Base-by-base conservation (phyloP, 2,329 filamentous ascomycete species). In the Stenocarpella maydis region DNA sequence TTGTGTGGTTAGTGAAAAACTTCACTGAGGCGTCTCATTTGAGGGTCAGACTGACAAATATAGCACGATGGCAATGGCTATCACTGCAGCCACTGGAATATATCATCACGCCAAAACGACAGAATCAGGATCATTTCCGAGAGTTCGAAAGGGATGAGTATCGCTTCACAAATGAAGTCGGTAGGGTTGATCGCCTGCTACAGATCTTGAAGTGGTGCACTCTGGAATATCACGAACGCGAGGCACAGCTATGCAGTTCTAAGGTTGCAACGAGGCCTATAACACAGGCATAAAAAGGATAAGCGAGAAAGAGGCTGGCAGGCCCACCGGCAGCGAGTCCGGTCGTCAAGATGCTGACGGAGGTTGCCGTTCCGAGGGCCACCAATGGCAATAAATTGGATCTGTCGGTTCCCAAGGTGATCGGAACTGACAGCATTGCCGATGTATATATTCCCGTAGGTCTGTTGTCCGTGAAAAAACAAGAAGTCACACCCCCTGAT, bases 211-310 rank as follows among this genome's bases (percentile, higher is more conserved):
- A 37, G 10, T 37, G 5, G 34, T 37, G 34, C 9, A 37, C 34
- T 37, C 6, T 37, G 9, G 34, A 37, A 37, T 12, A 37, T 37
- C 10, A 5, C 34, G 6, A 37, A 12, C n/a, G n/a, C n/a, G n/a
- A n/a, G n/a, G n/a, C n/a, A n/a, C 89, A 5, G 89, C 89, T 70
- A 90, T 82, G 71, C 84, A 85, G 75, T 90, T 91, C n/a, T n/a
- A n/a, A n/a, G n/a, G 83, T 90, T 91, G n/a, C n/a, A 75, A 91
- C 86, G 58, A 89, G 80, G 28, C 80, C 88, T 72, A 91, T 81
- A 65, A 91, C 74, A 73, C 81, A 76, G 41, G 82, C 82, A 75
- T 91, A 90, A 54, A 88, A 73, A 37, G 82, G 80, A 75, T 87
- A 91, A 50, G 86, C 88, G 69, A 91, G 77, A 71, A 91, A 81